Percentiles rank a stretch among this genome's conserved stretches.
Conservation (phyloP, 2,329 filamentous ascomycete genomes). For the Diaporthe helianthi region DNA sequence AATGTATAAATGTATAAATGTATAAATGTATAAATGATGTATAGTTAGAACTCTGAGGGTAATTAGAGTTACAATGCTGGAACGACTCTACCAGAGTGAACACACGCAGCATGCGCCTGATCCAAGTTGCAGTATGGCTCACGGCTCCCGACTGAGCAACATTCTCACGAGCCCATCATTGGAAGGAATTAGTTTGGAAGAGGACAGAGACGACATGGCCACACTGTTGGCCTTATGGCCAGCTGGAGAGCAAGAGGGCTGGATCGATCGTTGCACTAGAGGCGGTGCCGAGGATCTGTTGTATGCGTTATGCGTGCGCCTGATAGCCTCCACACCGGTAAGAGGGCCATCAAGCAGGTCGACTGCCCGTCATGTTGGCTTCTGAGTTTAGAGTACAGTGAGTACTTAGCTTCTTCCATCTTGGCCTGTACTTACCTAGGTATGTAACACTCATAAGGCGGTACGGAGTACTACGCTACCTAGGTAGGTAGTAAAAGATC, state of each 20-base stretch:
- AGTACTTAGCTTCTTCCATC: neutral
- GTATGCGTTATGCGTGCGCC: neutral
- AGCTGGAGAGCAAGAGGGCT: neutral
- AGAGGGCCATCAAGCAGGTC: neutral
- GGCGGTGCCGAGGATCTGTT: neutral
- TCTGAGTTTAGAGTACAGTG: neutral
- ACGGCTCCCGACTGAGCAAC: neutral
- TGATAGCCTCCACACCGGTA: neutral
- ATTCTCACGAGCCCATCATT: neutral
- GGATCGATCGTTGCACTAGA: neutral
- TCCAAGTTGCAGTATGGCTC: neutral
- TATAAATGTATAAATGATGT: no score
- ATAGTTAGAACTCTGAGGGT: no score
- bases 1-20: no score
- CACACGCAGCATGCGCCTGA: neutral
- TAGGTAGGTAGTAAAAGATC: neutral
- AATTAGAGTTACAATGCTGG: conserved; percentile 1
- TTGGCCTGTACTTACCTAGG: conserved; percentile 22
- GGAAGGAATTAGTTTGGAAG: neutral
- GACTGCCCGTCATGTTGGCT: neutral
- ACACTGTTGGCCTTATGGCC: neutral
- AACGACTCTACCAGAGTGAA: neutral
- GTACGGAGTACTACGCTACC: no score
- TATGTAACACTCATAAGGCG: neutral
- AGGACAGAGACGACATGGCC: neutral